Evolutionary conservation across 768 basidiomycete genomes (phyloP), one percentile per base, ranked within the genome.

Genomic region (Hortiboletus flavorubellus): DNA sequence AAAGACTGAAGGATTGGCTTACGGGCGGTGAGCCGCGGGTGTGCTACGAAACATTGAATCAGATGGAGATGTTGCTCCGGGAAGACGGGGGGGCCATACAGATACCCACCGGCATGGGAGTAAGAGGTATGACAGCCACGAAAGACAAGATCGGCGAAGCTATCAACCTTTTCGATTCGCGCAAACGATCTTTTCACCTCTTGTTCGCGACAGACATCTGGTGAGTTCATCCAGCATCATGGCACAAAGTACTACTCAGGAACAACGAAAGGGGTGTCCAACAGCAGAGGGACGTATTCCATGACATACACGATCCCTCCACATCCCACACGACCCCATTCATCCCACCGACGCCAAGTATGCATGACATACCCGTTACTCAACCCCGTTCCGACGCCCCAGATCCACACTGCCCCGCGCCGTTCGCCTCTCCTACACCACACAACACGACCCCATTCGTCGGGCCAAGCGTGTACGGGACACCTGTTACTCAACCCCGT

Each of bases 401-500:
- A 9, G 67, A 62, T 2, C 71, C 69, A 37, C 72, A 71, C 49
- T 71, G 66, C 45, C 55, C 72, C 7, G 63, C 71, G 1, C 71
- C 71, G 3, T 60, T 65, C 31, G 51, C 55, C 14, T 70, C 73
- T 34, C 70, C 72, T 30, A 70, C 76, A 15, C 76, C 76, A 5
- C 74, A 73, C 35, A 73, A 70, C 37, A 48, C 62, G 4, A 70
- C 72, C 8, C 74, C 74, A 1, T 78, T 73, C 49, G 72, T 78
- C 26, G 76, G 76, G 2, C 59, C 62, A 12, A 64, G 63, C 38
- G 14, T 62, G 16, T 63, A 71, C 16, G 46, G 54, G 9, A 69
- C 66, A 15, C 69, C 67, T n/a, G 59, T 58, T 12, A 48, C 33
- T 35, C 63, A 65, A n/a, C 35, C 55, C 33, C 68, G 64, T 9